Base-by-base conservation (phyloP, 2,329 filamentous ascomycete species). In the Phialophora macrospora region DNA sequence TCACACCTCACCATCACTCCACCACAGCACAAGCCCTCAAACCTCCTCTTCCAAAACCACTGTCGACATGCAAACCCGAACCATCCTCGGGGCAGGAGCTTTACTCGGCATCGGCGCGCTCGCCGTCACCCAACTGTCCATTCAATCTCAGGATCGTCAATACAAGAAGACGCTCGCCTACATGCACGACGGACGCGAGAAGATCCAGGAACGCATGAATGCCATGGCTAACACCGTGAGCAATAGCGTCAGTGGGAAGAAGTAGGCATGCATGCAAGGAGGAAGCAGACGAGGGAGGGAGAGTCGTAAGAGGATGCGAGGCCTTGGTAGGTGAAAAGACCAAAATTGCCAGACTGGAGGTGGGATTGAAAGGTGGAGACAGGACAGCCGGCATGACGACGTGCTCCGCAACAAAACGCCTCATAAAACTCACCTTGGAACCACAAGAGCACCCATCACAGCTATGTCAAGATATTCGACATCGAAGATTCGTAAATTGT, bases 161-260 rank as follows among this genome's bases (percentile, higher is more conserved):
- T 72, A 72, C 69, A 72, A 71, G 63, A 72, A 71, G 60, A 71
- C 71, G 1, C 60, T 72, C 20, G 59, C 67, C 56, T 72, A 72
- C 65, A 72, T 72, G 71, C 71, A 72, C 51, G 68, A 72, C 28
- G 71, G 67, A 9, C 55, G 70, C 48, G 71, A 72, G 24, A 68
- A 65, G 69, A 63, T 70, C 55, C 52, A 64, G 44, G 63, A 68
- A 54, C 67, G 64, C 62, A 69, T 71, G 63, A 68, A 67, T 41
- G 32, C 63, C 57, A 62, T 66, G 60, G 48, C 60, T 5, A 49
- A 41, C 17, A 52, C 24, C n/a, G 59, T 55, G 38, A 41, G 49
- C 4, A 32, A 41, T 20, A 56, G n/a, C 32, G 59, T 55, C 24
- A 41, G 30, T 34, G 48, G 52, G 26, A 68, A 68, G 66, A 68